phyloP scores from a whole-genome alignment of 2,329 filamentous ascomycete genomes.

The Anisogramma anomala region DNA sequence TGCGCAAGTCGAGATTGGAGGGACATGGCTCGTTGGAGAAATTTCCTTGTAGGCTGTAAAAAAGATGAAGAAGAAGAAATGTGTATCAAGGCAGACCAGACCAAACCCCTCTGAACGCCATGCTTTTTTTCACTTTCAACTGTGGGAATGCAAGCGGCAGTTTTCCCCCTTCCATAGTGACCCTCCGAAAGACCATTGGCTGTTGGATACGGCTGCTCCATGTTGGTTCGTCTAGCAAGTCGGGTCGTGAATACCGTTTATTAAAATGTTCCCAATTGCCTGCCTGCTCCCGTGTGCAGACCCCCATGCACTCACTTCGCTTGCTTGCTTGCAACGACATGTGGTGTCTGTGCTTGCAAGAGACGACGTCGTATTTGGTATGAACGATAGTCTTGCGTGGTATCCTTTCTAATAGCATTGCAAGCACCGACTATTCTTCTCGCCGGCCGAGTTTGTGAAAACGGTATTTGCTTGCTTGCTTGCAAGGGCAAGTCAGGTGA shows the following conservation, averaged over 20 bases:
- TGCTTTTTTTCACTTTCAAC: constrained; percentile 11
- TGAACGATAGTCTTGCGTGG: not conserved
- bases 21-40: not conserved
- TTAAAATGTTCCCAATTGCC: too few relatives aligned
- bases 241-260: too few relatives aligned
- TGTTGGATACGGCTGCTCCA: not conserved
- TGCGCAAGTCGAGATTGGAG: too few relatives aligned
- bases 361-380: not conserved
- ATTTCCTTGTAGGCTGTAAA: too few relatives aligned
- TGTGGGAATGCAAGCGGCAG: constrained; percentile 7
- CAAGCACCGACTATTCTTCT: not conserved
- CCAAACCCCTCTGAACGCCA: constrained; percentile 8
- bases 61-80: not conserved
- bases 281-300: too few relatives aligned
- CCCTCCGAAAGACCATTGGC: not conserved
- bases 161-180: not conserved
- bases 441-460: not conserved
- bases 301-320: too few relatives aligned
- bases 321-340: not conserved
- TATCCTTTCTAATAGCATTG: not conserved
- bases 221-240: too few relatives aligned
- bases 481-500: not conserved
- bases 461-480: not conserved
- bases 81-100: not conserved
- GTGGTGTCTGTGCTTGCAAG: not conserved